Conservation (phyloP, 2,329 filamentous ascomycete genomes). For the Periconia macrospinosa region DNA sequence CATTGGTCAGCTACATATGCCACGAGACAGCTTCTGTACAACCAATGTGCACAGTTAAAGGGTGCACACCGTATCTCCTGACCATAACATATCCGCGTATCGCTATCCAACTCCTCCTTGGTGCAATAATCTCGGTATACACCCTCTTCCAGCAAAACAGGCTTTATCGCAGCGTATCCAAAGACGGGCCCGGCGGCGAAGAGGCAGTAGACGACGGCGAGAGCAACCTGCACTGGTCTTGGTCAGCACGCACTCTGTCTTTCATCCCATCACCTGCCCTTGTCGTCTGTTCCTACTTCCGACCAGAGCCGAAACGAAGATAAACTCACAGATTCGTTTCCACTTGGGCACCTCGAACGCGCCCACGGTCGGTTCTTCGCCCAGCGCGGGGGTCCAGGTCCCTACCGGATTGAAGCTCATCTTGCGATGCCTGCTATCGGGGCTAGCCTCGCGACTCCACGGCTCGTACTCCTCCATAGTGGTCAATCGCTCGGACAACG, state of each 20-base stretch:
- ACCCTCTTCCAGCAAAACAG: slow-evolving; percentile 40
- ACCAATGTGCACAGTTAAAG: slow-evolving; percentile 58
- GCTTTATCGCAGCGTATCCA: slow-evolving; percentile 46
- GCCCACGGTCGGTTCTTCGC: slow-evolving; percentile 45
- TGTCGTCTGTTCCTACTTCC: neutral
- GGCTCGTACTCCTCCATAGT: slow-evolving; percentile 46
- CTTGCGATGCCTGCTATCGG: slow-evolving; percentile 46
- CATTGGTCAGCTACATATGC: slow-evolving; percentile 42
- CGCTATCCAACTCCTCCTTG: slow-evolving; percentile 36
- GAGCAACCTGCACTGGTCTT: slow-evolving; percentile 65
- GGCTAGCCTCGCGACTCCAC: slow-evolving; percentile 42
- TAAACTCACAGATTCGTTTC: slow-evolving; percentile 53
- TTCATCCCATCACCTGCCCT: neutral
- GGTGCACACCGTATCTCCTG: slow-evolving; percentile 40
- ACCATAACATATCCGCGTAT: slow-evolving; percentile 40
- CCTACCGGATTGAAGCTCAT: slow-evolving; percentile 54
- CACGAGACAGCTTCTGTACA: slow-evolving; percentile 62
- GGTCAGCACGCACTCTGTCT: slow-evolving; percentile 15
- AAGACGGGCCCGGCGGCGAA: slow-evolving; percentile 65
- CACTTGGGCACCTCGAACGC: slow-evolving; percentile 59
- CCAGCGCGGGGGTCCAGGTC: slow-evolving; percentile 46
- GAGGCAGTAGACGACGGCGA: slow-evolving; percentile 72
- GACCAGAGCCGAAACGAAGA: neutral
- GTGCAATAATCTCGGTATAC: slow-evolving; percentile 43
- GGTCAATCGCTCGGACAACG: slow-evolving; percentile 43